phyloP scores from a whole-genome alignment of 306 rosid species.

The Malus domestica region ASM211411v1 NC_041803.1:6920501-6921000 shows the following conservation, averaged over 20 bases:
- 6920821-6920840: conserved; percentile 13
- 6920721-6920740: conserved; percentile 30
- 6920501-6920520: conserved; percentile 35
- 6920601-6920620: conserved; percentile 10
- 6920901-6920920: conserved; percentile 2
- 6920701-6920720: conserved; percentile 30
- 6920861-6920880: conserved; percentile 2
- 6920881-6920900: conserved; percentile 23
- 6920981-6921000: conserved; percentile 21
- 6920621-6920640: conserved; percentile 24
- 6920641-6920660: conserved; percentile 62
- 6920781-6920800: conserved; percentile 19
- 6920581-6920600: conserved; percentile 4
- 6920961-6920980: conserved; percentile 4
- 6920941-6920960: conserved; percentile 5
- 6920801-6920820: conserved; percentile 13
- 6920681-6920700: conserved; percentile 28
- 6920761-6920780: conserved; percentile 23
- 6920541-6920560: conserved; percentile 64
- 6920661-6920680: conserved; percentile 51
- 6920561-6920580: neutral
- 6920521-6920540: conserved; percentile 42
- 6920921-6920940: conserved; percentile 9
- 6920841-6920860: conserved; percentile 24
- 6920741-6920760: conserved; percentile 18